These are phyloP conservation scores for Kwoniella bestiolae DNA, from an alignment of 768 basidiomycete genomes.

Conservation along the genomic window DNA sequence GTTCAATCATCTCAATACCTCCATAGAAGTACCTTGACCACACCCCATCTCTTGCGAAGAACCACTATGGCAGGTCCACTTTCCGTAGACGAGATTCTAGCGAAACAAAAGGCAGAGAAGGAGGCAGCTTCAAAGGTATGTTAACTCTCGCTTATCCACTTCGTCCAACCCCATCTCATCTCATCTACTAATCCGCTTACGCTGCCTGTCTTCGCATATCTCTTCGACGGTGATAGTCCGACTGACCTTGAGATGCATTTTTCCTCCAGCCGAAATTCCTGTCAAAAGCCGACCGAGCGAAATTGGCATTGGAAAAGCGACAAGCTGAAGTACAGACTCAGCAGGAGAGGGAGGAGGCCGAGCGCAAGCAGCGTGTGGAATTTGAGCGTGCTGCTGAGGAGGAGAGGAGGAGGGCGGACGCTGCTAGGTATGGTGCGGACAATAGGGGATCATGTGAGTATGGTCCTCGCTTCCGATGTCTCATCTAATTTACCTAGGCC, in stretches of 20 bases:
- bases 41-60: not conserved
- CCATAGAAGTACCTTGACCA: not conserved
- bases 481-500: no score
- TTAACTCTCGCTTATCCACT: not conserved
- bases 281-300: slow-evolving; percentile 86
- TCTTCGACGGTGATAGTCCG: not conserved
- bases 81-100: slow-evolving; percentile 83
- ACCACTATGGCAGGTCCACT: slow-evolving; percentile 63
- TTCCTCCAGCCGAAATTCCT: slow-evolving; percentile 83
- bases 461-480: not conserved
- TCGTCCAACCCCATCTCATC: not conserved
- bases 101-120: slow-evolving; percentile 84
- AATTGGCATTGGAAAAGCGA: slow-evolving; percentile 83
- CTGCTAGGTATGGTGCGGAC: slow-evolving; percentile 57
- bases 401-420: slow-evolving; percentile 60
- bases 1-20: not conserved
- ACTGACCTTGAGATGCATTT: not conserved
- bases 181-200: not conserved
- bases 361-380: slow-evolving; percentile 67
- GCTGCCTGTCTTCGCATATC: slow-evolving; percentile 10
- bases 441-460: slow-evolving; percentile 23
- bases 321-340: slow-evolving; percentile 78
- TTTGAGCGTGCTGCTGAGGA: slow-evolving; percentile 79
- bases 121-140: slow-evolving; percentile 85
- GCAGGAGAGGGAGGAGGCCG: slow-evolving; percentile 68